phyloP scores from a whole-genome alignment of 345 rosid genomes.

The Gossypium rotundifolium region DNA sequence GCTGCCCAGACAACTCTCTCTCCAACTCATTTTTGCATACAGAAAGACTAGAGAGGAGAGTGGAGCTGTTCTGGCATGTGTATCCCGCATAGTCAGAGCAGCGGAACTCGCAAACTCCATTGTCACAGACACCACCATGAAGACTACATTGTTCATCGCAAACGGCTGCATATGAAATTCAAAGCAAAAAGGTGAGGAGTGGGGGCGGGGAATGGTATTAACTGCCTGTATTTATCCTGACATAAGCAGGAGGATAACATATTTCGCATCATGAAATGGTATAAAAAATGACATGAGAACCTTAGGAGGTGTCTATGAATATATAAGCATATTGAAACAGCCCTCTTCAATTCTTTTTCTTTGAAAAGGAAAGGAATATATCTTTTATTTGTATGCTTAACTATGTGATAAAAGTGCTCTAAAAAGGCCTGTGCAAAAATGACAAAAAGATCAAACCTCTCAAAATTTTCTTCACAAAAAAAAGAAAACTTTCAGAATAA shows the following conservation, averaged over 20 bases:
- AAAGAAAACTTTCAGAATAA: background rate
- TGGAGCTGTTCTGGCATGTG: slow-evolving; percentile 91
- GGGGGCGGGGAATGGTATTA: background rate
- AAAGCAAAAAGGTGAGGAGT: background rate
- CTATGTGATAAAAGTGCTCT: background rate
- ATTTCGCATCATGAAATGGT: background rate
- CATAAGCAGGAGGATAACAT: background rate
- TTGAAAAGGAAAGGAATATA: background rate
- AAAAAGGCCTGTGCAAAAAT: background rate
- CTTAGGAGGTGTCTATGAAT: too few relatives aligned
- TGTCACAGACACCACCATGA: slow-evolving; percentile 98
- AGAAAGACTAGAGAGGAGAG: slow-evolving; percentile 66
- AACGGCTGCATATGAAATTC: slow-evolving; percentile 52
- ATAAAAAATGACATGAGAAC: background rate
- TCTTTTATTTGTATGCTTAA: background rate
- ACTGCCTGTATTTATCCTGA: background rate
- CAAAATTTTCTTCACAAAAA: background rate
- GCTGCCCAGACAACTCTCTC: slow-evolving; percentile 66
- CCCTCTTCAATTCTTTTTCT: too few relatives aligned
- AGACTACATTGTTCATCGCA: slow-evolving; percentile 98
- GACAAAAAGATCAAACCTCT: background rate
- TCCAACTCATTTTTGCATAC: slow-evolving; percentile 81
- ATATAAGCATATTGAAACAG: too few relatives aligned
- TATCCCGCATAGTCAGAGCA: slow-evolving; percentile 99
- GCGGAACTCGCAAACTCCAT: slow-evolving; percentile 95